A percentile compares a stretch with the other conserved stretches of the same genome.
phyloP scores from a whole-genome alignment of 2,329 filamentous ascomycete genomes.

The Verticillium isaacii region DNA sequence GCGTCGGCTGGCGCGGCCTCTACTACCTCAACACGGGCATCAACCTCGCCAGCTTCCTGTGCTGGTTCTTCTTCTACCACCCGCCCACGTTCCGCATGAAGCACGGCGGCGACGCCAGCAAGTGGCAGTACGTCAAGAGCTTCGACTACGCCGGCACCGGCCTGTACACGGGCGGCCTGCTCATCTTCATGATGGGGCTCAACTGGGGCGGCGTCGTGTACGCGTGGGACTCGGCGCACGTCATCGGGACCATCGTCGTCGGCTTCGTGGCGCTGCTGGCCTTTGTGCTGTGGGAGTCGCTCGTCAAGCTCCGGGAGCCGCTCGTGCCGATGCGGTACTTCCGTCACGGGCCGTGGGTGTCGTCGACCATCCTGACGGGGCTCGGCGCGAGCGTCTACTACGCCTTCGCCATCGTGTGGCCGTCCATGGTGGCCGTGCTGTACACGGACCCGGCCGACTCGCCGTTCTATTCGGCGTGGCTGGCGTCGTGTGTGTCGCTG shows the following conservation, averaged over 20 bases:
- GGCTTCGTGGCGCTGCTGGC: slow-evolving; percentile 16
- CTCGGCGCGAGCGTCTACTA: slow-evolving; percentile 32
- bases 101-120: slow-evolving; percentile 17
- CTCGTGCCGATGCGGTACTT: slow-evolving; percentile 30
- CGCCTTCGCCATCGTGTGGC: slow-evolving; percentile 31
- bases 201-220: slow-evolving; percentile 25
- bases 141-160: slow-evolving; percentile 26
- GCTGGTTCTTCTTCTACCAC: slow-evolving; percentile 26
- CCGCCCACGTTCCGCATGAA: slow-evolving; percentile 26
- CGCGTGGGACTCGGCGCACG: slow-evolving; percentile 23
- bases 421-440: slow-evolving; percentile 24
- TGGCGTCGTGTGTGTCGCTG: slow-evolving; percentile 20
- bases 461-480: slow-evolving; percentile 18
- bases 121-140: slow-evolving; percentile 18
- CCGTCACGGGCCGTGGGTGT: slow-evolving; percentile 24
- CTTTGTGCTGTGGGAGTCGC: slow-evolving; percentile 22
- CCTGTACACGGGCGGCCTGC: slow-evolving; percentile 22
- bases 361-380: slow-evolving; percentile 23
- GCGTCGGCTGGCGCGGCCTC: slow-evolving; percentile 20
- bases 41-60: slow-evolving; percentile 20
- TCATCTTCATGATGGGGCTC: slow-evolving; percentile 25
- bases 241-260: slow-evolving; percentile 23
- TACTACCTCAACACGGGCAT: slow-evolving; percentile 23
- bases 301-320: slow-evolving; percentile 24
- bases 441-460: slow-evolving; percentile 17